These are phyloP conservation scores for Ceratobasidium sp. DNA, from an alignment of 1,284 basidiomycete species.

Conservation along the genomic window DNA sequence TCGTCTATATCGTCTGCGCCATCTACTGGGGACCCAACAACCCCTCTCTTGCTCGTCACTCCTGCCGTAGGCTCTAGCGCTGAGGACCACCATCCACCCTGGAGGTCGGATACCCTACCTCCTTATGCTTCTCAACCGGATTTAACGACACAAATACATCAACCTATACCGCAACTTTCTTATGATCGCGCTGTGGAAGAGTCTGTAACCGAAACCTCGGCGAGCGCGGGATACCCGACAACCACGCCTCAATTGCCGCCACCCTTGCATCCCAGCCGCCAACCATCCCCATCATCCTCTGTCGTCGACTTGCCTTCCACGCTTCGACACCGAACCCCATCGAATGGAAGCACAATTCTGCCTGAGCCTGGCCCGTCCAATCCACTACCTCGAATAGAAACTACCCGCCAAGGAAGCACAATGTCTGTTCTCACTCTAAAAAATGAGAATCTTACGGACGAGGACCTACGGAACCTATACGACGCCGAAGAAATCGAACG, in stretches of 20 bases:
- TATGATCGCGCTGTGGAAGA: too few relatives aligned
- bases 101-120: conserved; percentile 3
- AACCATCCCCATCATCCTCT: conserved; percentile 27
- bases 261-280: conserved; percentile 31
- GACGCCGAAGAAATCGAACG: conserved; percentile 50
- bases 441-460: conserved; percentile 44
- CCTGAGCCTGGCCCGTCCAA: neutral
- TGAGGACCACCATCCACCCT: neutral
- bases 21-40: conserved; percentile 1
- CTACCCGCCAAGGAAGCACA: conserved; percentile 23
- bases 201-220: too few relatives aligned
- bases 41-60: conserved; percentile 35
- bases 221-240: too few relatives aligned
- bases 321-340: conserved; percentile 22
- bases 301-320: conserved; percentile 13
- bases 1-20: too few relatives aligned
- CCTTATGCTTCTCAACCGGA: conserved; percentile 31
- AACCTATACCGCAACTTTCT: too few relatives aligned
- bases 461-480: conserved; percentile 42
- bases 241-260: neutral
- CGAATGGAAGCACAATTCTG: neutral
- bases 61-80: neutral
- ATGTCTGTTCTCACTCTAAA: conserved; percentile 34
- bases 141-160: conserved; percentile 9
- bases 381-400: neutral